A percentile compares a stretch with the other conserved stretches of the same genome.
These are phyloP conservation scores for Trametes polyzona DNA, from an alignment of 1,284 basidiomycete genomes.

Conservation along the genomic window DNA sequence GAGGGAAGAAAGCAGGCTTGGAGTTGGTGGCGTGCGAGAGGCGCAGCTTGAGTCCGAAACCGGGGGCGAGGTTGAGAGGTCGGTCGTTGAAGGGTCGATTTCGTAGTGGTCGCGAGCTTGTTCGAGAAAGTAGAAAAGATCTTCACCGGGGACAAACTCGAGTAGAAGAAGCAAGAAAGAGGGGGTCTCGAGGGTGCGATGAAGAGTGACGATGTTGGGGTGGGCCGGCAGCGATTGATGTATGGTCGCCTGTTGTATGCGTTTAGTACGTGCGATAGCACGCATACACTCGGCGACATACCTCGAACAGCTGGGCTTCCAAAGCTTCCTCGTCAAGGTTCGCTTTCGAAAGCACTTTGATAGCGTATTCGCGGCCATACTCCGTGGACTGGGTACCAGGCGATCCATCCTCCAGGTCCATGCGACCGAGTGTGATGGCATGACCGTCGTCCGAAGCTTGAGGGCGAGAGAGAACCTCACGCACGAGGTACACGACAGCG, in stretches of 20 bases:
- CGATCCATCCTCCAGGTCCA: conserved; percentile 59
- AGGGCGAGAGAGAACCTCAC: conserved; percentile 74
- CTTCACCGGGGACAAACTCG: conserved; percentile 96
- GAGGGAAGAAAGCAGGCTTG: conserved; percentile 88
- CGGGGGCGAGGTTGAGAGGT: conserved; percentile 35
- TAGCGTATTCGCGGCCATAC: conserved; percentile 89
- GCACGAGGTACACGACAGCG: conserved; percentile 92
- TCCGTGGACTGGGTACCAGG: conserved; percentile 44
- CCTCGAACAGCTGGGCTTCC: conserved; percentile 88
- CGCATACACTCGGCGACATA: conserved; percentile 38
- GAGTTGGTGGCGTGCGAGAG: conserved; percentile 88
- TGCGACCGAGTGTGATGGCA: conserved; percentile 56
- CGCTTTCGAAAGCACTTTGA: conserved; percentile 95
- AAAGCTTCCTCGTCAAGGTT: conserved; percentile 88
- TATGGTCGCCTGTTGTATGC: conserved; percentile 75
- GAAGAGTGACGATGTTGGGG: conserved; percentile 94
- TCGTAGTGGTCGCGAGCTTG: conserved; percentile 88
- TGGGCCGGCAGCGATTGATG: conserved; percentile 93
- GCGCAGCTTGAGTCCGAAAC: conserved; percentile 33
- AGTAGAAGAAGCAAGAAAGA: conserved; percentile 83
- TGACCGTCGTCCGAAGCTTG: conserved; percentile 57
- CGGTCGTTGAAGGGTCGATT: conserved; percentile 52
- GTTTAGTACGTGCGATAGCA: background rate
- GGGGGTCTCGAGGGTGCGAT: conserved; percentile 84
- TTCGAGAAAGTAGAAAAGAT: conserved; percentile 97